Base-by-base conservation (phyloP, 768 basidiomycete species). In the Mycena venus region DNA sequence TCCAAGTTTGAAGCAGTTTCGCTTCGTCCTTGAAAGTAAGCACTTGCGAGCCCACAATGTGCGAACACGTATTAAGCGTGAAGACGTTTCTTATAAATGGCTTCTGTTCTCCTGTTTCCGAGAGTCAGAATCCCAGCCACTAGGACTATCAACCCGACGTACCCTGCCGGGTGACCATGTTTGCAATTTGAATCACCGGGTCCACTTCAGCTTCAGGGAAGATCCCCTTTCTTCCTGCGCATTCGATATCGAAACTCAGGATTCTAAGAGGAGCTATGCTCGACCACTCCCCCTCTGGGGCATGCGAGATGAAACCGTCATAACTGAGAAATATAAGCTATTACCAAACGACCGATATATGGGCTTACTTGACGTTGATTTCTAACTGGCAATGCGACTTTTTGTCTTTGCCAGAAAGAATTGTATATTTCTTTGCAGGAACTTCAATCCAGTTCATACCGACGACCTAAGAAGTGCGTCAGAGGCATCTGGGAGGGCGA, bases 381-480 rank as follows among this genome's bases (percentile, higher is more conserved):
- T 99, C 98, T 19, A 99, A 89, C 81, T 99, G 98, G 82, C 96
- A 99, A 59, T 89, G 88, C 1, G 97, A 97, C 59, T 88, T 88
- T 79, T 91, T 95, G 42, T 88, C 85, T 51, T 86, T 86, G 14
- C 83, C 86, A 2, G 88, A 80, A n/a, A 92, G 70, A 23, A 97
- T 80, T 15, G 86, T 86, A 80, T 98, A 99, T 77, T 91, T 91
- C 3, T 95, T 95, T 4, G 94, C 91, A 6, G 94, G 94, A 11
- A 98, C 86, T 84, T 99, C 96, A 64, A 99, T 94, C 98, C 98
- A 99, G 81, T 99, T 99, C 98, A 99, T 99, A 11, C 98, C 98
- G 60, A 97, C 93, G 34, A 99, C 92, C 95, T 97, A 75, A 27
- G 64, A 71, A 14, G 23, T 3, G 59, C 71, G 38, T 77, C 51